Percentiles rank a stretch among this genome's conserved stretches.
phyloP scores from a whole-genome alignment of 2,329 filamentous ascomycete species.

The Trichophyton mentagrophytes region DNA sequence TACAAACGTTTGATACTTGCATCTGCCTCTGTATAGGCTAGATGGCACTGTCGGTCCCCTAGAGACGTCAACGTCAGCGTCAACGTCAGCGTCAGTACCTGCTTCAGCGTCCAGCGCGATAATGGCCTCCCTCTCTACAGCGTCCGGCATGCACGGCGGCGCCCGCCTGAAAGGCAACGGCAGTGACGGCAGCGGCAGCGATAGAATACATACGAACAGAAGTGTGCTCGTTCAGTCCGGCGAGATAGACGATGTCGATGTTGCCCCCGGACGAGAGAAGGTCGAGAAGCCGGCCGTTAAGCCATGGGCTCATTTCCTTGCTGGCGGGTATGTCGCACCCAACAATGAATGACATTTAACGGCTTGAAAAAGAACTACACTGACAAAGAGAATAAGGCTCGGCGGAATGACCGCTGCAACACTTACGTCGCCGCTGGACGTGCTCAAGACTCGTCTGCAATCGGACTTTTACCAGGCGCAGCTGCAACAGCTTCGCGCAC shows the following conservation, averaged over 20 bases:
- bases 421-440: slow-evolving; percentile 88
- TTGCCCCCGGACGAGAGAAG: slow-evolving; percentile 17
- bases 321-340: slow-evolving; percentile 57
- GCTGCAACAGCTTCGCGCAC: slow-evolving; percentile 31
- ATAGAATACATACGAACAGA: slow-evolving; percentile 3
- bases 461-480: slow-evolving; percentile 90
- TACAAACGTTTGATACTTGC: too few species aligned
- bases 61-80: background rate
- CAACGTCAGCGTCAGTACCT: background rate
- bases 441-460: slow-evolving; percentile 84
- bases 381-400: slow-evolving; percentile 40
- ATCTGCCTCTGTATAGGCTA: too few species aligned
- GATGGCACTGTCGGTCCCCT: too few species aligned
- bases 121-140: background rate
- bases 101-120: background rate
- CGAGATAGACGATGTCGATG: slow-evolving; percentile 26
- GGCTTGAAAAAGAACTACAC: slow-evolving; percentile 3
- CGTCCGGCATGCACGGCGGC: background rate
- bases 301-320: slow-evolving; percentile 85
- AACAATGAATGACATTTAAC: slow-evolving; percentile 9
- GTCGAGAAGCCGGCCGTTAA: slow-evolving; percentile 33
- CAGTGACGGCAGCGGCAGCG: background rate
- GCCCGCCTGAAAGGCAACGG: background rate
- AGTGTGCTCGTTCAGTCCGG: slow-evolving; percentile 21
- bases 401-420: slow-evolving; percentile 85